Evolutionary conservation across 2,329 filamentous ascomycete genomes (phyloP), one percentile per base, ranked within the genome.

Genomic region (Aspergillus felis): DNA sequence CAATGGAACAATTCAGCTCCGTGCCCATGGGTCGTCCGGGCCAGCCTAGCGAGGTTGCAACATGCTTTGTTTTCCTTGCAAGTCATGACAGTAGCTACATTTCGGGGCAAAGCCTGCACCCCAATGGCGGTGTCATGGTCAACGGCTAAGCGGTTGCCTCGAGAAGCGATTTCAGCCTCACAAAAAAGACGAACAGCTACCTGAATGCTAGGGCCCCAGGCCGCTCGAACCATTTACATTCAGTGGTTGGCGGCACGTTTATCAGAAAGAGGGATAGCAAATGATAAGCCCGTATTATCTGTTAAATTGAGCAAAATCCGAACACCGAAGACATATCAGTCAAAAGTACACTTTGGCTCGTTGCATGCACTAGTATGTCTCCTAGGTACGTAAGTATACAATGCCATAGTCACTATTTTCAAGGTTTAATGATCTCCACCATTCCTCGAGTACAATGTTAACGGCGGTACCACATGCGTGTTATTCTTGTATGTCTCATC

Each of bases 41-140:
- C 2, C 90, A 94, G 74, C 91, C 90, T 2, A 89, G 85, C 56
- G 91, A 95, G 79, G 88, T 94, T 60, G 90, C 89, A 0, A 88
- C 89, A 0, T 91, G 87, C 66, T 89, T 92, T 57, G 89, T 94
- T 3, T 94, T 94, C 74, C 77, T 95, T 62, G 90, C 90, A 0
- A 87, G 85, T 53, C 78, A 81, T 58, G 90, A 94, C 70, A 90
- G 87, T 68, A 87, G 84, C 50, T 87, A 85, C 60, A 85, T 94
- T 49, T 87, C 84, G 54, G 90, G 91, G 1, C 90, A 93, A 78
- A 81, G 78, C n/a, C 76, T 88, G 52, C 85, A 88, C 68, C 80
- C 83, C 35, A 87, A 87, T 64, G 82, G 83, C n/a, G 83, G 83
- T 46, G 75, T 78, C 38, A 74, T 84, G 59, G 79, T 85, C 28